Base-by-base conservation (phyloP, 2,329 filamentous ascomycete species). In the Claviceps maximensis region DNA sequence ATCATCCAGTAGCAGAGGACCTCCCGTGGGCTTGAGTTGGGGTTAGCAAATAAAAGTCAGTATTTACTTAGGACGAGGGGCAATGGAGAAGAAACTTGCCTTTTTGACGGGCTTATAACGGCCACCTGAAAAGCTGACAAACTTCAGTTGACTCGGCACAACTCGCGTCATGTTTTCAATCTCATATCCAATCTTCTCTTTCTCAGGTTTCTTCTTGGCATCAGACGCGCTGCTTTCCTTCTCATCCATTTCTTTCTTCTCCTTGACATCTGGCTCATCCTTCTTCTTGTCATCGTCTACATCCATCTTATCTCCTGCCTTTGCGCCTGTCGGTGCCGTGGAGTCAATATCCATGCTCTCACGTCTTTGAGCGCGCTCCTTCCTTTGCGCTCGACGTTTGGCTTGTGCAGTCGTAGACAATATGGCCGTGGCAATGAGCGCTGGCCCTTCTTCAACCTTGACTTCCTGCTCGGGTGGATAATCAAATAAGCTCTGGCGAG, bases 111-210 rank as follows among this genome's bases (percentile, higher is more conserved):
- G 91, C 76, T 87, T 88, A 71, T 96, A 98, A 61, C 94, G 84
- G 47, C 87, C 87, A 58, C 87, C 80, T 49, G 88, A 82, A 76
- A 98, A 95, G 69, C 83, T 95, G 64, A 98, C 88, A 69, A 91
- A 96, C 74, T 95, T 95, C 64, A 97, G 80, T 73, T 98, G 93
- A 47, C 82, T 81, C 1, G 90, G 93, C 48, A 98, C 80, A 38
- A 98, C 89, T 61, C 93, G 82, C 52, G 87, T 94, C 89, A 98
- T 94, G 75, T 98, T 98, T 65, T 93, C 87, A 57, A 98, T 79
- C 58, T 96, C 89, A 67, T 93, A 96, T 60, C 93, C 93, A 55
- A 95, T 80, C 79, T 95, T 97, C 74, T 98, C 93, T 74, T 93
- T 94, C 70, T 96, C 89, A 0, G 76, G 74, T 76, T 93, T 94